Evolutionary conservation across 495 filamentous ascomycete species (phyloP).

Genomic region (Neurospora sp.): DNA sequence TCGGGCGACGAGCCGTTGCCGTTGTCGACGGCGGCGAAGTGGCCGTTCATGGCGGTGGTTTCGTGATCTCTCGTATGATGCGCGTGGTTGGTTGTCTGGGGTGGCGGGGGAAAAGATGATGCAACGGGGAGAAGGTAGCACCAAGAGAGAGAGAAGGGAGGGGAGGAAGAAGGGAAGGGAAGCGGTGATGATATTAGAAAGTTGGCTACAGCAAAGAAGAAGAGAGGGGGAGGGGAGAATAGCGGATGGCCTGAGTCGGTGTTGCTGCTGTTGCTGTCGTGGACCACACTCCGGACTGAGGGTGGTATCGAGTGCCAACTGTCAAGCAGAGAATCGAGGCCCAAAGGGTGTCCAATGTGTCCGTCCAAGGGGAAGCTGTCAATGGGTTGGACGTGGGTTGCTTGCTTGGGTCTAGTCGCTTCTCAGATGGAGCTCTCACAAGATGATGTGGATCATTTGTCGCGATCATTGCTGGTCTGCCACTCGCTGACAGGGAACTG

Average conservation of each 20-base stretch:
- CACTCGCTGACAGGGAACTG: background rate
- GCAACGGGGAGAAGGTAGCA: background rate
- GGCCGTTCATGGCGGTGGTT: constrained; percentile 59
- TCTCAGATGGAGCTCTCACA: background rate
- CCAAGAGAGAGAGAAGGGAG: background rate
- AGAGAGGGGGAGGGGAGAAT: background rate
- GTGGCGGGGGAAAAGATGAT: background rate
- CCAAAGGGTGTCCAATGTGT: background rate
- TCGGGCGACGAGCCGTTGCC: constrained; percentile 17
- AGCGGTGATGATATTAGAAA: background rate
- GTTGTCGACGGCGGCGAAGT: constrained; percentile 72
- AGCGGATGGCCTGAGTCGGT: too few species aligned
- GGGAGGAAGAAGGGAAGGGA: background rate
- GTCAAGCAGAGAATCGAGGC: background rate
- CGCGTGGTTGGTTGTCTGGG: background rate
- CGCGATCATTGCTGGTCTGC: background rate
- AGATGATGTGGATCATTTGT: background rate
- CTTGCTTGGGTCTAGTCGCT: background rate
- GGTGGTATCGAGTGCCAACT: background rate
- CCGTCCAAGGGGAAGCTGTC: background rate
- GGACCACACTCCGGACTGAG: background rate
- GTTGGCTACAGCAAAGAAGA: background rate
- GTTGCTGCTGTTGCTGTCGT: background rate
- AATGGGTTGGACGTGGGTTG: background rate
- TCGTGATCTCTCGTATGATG: background rate